Base-by-base conservation (phyloP, 2,329 filamentous ascomycete genomes). In the Sporothrix sp. region DNA sequence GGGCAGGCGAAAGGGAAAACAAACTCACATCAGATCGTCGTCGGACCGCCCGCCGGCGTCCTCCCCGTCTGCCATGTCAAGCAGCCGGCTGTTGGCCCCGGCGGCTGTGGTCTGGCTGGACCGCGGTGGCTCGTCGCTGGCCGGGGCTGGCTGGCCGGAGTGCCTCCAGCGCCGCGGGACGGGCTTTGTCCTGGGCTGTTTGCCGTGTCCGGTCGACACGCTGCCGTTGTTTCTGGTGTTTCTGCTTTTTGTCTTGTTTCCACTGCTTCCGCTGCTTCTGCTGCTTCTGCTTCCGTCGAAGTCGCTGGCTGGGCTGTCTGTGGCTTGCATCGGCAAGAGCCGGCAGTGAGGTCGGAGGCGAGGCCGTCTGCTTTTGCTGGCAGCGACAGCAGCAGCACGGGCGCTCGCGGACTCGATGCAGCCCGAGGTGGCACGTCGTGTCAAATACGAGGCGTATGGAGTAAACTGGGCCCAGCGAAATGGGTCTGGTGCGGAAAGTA, bases 1-100 rank as follows among this genome's bases (percentile, higher is more conserved):
- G 25, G 13, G 13, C 4, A 33, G 13, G 9, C 4, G 13, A 33
- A 33, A 33, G 5, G 32, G 32, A 33, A n/a, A 40, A 23, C 11
- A 43, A 3, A 51, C 50, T 48, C 23, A 52, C 50, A 48, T n/a
- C 3, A 39, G 23, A 10, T 52, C 44, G 32, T 52, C 44, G 23
- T 52, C 44, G 5, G 44, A 48, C 25, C 30, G 44, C 14, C 43
- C 30, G 21, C 32, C 27, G 37, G 27, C 38, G 25, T 52, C 50
- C 5, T 43, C 50, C 28, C 28, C 38, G 32, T 36, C 48, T 7
- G 28, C 48, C 30, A 43, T 36, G n/a, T 52, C 32, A 44, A 39
- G 36, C 50, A 39, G 50, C 32, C 8, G 16, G 40, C 48, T 36
- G 48, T 50, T 40, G 25, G 14, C 27, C 23, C 38, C 48, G 16